Conservation (phyloP, 2,329 filamentous ascomycete genomes). For the Ascocoryne sarcoides region DNA sequence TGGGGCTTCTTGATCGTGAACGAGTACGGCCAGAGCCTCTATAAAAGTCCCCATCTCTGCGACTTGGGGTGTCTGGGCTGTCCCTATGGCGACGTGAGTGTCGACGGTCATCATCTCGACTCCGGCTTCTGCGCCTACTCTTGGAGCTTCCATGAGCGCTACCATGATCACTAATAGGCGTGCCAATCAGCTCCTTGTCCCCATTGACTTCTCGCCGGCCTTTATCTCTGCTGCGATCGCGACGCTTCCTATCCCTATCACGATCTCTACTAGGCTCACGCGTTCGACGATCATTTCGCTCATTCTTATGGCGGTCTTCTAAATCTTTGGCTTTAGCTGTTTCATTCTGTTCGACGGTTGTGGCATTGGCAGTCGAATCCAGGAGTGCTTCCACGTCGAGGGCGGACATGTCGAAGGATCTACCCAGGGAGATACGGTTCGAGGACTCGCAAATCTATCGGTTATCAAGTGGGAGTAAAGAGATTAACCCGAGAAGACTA, state of each 20-base stretch:
- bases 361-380: constrained; percentile 67
- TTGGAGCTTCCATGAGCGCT: constrained; percentile 61
- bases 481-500: no score
- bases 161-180: constrained; percentile 65
- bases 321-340: constrained; percentile 41
- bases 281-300: constrained; percentile 43
- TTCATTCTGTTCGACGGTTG: constrained; percentile 35
- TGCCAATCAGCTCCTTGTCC: constrained; percentile 51
- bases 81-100: constrained; percentile 64
- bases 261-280: constrained; percentile 45
- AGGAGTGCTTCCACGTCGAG: constrained; percentile 85
- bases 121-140: constrained; percentile 73
- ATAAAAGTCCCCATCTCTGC: constrained; percentile 59
- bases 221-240: constrained; percentile 49
- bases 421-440: neutral
- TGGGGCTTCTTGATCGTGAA: constrained; percentile 64
- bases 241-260: constrained; percentile 48
- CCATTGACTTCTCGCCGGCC: constrained; percentile 36
- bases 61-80: constrained; percentile 35
- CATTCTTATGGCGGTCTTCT: constrained; percentile 48
- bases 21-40: constrained; percentile 54
- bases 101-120: constrained; percentile 66
- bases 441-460: no score
- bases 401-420: constrained; percentile 47
- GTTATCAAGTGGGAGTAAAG: no score